Conservation (phyloP, 805 yeast species). For the Cyberlindnera misumaiensis region DNA sequence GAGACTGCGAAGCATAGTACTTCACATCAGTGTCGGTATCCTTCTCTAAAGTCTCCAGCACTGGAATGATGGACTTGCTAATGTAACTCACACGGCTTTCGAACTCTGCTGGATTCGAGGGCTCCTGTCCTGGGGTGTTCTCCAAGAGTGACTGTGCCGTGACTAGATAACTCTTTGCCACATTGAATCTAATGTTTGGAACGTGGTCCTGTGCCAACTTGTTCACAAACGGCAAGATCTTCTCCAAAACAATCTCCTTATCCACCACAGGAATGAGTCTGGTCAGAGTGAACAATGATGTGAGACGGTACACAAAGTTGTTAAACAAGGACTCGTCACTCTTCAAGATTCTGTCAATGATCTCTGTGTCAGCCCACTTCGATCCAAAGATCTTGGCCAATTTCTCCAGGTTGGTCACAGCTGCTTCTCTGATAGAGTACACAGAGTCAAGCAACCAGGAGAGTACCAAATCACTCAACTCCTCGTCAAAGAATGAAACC, state of each 20-base stretch:
- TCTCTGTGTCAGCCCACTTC: conserved; percentile 84
- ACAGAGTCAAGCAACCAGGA: conserved; percentile 99
- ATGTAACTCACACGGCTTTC: conserved; percentile 29
- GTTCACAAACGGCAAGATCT: conserved; percentile 74
- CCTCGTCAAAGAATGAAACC: conserved; percentile 86
- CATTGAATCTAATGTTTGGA: conserved; percentile 93
- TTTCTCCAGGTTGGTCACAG: conserved; percentile 74
- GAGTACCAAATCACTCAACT: conserved; percentile 82
- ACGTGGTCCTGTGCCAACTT: conserved; percentile 72
- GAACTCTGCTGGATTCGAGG: conserved; percentile 9
- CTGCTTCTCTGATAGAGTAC: conserved; percentile 93
- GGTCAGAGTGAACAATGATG: conserved; percentile 85
- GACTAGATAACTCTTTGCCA: conserved; percentile 73
- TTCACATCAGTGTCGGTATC: conserved; percentile 89
- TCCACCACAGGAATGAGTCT: conserved; percentile 69
- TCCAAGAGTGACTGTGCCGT: conserved; percentile 46
- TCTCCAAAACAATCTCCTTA: conserved; percentile 46
- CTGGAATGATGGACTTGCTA: conserved; percentile 49
- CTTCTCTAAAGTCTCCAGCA: conserved; percentile 52
- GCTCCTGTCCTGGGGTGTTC: conserved; percentile 18
- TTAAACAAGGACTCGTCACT: conserved; percentile 31
- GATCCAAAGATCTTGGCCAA: conserved; percentile 86
- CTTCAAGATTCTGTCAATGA: conserved; percentile 66
- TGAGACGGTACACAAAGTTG: conserved; percentile 87
- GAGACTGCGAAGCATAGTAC: conserved; percentile 69